Conservation (phyloP, 2,329 filamentous ascomycete genomes). For the Dissoconium aciculare region DNA sequence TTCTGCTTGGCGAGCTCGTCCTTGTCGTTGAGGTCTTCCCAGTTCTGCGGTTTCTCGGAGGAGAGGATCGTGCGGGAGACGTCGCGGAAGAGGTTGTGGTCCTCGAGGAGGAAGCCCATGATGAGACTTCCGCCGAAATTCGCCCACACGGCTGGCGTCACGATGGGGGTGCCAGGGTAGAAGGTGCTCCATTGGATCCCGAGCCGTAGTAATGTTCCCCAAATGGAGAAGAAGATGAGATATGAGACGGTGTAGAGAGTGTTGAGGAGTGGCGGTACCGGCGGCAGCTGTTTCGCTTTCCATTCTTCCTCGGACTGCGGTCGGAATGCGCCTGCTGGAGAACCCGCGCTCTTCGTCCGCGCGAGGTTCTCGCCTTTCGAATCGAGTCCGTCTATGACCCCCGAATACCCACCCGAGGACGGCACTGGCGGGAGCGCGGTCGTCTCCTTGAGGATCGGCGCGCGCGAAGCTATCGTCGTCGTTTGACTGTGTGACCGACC, state of each 20-base stretch:
- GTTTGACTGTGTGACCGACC: conserved; percentile 1
- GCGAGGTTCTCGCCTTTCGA: not conserved
- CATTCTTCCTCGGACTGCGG: conserved; percentile 9
- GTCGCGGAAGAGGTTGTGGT: conserved; percentile 56
- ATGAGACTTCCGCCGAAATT: conserved; percentile 70
- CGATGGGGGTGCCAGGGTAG: conserved; percentile 62
- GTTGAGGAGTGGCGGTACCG: conserved; percentile 22
- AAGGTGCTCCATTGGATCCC: conserved; percentile 65
- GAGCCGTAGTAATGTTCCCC: conserved; percentile 70
- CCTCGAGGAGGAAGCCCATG: conserved; percentile 75
- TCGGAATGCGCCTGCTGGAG: conserved; percentile 7
- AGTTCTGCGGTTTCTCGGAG: conserved; percentile 19
- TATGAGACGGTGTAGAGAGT: conserved; percentile 56
- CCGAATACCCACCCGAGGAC: not conserved
- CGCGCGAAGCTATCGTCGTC: too few species aligned
- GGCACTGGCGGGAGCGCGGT: not conserved
- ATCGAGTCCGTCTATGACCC: not conserved
- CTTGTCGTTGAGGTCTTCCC: conserved; percentile 23
- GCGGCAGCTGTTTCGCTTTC: not conserved
- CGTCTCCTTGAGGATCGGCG: not conserved
- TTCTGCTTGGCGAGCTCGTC: conserved; percentile 41
- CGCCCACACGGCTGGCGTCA: conserved; percentile 68
- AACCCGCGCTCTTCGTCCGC: conserved; percentile 2
- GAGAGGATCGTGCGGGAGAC: conserved; percentile 40
- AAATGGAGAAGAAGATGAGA: conserved; percentile 68